These are phyloP conservation scores for Taphrina deformans DNA, from an alignment of 1,139 yeast genomes.

Conservation along the genomic window DNA sequence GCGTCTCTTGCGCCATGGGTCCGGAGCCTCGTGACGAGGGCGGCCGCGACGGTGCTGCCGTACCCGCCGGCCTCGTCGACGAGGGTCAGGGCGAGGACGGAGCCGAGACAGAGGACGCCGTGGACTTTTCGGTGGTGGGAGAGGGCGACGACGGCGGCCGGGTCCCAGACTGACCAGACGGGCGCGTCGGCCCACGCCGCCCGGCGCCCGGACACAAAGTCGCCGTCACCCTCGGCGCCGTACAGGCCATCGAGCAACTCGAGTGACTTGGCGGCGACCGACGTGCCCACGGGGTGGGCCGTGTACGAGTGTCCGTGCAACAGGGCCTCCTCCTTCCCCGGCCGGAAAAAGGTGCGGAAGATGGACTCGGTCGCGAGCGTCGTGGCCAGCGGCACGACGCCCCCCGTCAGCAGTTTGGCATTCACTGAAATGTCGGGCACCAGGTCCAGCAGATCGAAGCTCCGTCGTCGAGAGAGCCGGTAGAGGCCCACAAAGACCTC, in stretches of 20 bases:
- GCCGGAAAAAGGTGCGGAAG: slow-evolving; percentile 41
- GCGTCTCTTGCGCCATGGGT: neutral
- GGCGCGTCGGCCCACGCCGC: slow-evolving; percentile 36
- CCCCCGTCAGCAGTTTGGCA: slow-evolving; percentile 44
- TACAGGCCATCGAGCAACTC: slow-evolving; percentile 32
- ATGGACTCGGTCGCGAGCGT: slow-evolving; percentile 42
- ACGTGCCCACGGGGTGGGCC: slow-evolving; percentile 44
- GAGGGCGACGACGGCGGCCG: slow-evolving; percentile 37
- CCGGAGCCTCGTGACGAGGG: slow-evolving; percentile 6
- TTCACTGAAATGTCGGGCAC: slow-evolving; percentile 43
- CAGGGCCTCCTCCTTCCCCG: slow-evolving; percentile 42
- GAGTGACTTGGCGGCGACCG: slow-evolving; percentile 42
- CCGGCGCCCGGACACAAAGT: slow-evolving; percentile 39
- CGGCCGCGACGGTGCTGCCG: slow-evolving; percentile 6
- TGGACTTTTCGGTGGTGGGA: slow-evolving; percentile 39
- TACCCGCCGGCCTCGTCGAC: slow-evolving; percentile 34
- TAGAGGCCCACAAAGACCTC: slow-evolving; percentile 45
- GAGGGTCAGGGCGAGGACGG: slow-evolving; percentile 42
- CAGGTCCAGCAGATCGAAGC: slow-evolving; percentile 37
- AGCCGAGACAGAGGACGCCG: slow-evolving; percentile 41
- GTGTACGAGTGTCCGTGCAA: slow-evolving; percentile 44
- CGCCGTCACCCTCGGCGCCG: slow-evolving; percentile 36
- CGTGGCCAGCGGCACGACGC: slow-evolving; percentile 42
- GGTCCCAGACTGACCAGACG: slow-evolving; percentile 41
- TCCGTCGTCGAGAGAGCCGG: slow-evolving; percentile 41